phyloP scores from a whole-genome alignment of 306 rosid species.

The Rubus idaeus region DNA sequence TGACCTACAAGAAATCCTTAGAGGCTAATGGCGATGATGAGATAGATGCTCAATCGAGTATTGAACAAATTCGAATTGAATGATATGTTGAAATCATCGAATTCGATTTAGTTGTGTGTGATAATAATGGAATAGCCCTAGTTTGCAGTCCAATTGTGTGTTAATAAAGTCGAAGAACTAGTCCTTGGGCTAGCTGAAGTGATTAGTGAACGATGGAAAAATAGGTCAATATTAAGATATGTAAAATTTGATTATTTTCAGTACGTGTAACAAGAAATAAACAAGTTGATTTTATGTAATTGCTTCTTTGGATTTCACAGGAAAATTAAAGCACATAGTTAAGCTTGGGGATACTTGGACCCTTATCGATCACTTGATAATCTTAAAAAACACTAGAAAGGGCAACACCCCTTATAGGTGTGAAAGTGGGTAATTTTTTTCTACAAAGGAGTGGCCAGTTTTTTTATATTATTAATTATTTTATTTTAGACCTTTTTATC shows the following conservation, averaged over 20 bases:
- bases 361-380: no score
- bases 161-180: not conserved
- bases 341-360: no score
- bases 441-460: no score
- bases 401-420: no score
- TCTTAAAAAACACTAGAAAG: no score
- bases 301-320: not conserved
- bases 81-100: not conserved
- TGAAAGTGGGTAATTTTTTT: no score
- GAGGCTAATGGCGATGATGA: conserved; percentile 34
- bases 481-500: no score
- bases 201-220: not conserved
- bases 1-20: conserved; percentile 50
- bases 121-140: not conserved
- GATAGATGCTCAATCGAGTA: conserved; percentile 30
- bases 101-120: not conserved
- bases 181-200: not conserved
- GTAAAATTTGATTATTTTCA: not conserved
- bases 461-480: no score
- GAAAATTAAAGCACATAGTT: no score
- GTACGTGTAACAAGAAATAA: no score
- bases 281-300: not conserved
- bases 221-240: not conserved
- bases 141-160: not conserved
- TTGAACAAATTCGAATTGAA: conserved; percentile 18